Evolutionary conservation across 192 early-diverging fungal genomes (phyloP).

Genomic region (Thamnidium elegans): DNA sequence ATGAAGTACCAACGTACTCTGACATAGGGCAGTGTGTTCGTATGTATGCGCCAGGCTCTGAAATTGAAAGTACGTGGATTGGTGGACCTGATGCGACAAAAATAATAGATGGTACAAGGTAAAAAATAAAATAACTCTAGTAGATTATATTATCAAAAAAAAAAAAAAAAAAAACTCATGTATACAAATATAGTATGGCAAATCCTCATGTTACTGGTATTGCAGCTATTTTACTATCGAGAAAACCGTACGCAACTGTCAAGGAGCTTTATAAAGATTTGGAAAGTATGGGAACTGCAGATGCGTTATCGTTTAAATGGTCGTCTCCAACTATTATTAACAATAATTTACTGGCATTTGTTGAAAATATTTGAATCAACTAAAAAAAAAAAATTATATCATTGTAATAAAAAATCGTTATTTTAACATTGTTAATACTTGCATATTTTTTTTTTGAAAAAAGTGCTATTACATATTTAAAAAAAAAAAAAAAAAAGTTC

Average conservation of each 20-base stretch:
- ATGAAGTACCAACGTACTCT: slow-evolving; percentile 46
- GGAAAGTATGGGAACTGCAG: too few species aligned
- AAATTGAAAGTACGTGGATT: slow-evolving; percentile 46
- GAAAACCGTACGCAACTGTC: slow-evolving; percentile 21
- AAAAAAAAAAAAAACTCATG: background rate
- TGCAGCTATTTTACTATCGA: slow-evolving; percentile 41
- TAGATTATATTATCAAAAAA: background rate
- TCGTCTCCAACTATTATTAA: too few species aligned
- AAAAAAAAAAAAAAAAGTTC: too few species aligned
- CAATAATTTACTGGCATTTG: too few species aligned
- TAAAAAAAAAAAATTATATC: too few species aligned
- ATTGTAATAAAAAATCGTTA: too few species aligned
- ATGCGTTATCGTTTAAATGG: too few species aligned
- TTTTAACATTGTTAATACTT: too few species aligned
- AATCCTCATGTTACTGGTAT: slow-evolving; percentile 48
- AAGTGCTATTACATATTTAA: too few species aligned
- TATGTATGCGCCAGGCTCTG: slow-evolving; percentile 59
- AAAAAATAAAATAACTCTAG: too few species aligned
- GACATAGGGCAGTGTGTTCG: slow-evolving; percentile 55
- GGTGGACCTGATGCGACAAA: slow-evolving; percentile 12
- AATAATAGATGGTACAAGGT: slow-evolving; percentile 49
- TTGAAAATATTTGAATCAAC: too few species aligned
- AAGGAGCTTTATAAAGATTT: slow-evolving; percentile 32
- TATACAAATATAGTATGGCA: slow-evolving; percentile 40
- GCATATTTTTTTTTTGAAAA: too few species aligned